Percentiles rank a stretch among this genome's conserved stretches.
Evolutionary conservation across 2,329 filamentous ascomycete genomes (phyloP).

Genomic region (Diplodia sapinea): DNA sequence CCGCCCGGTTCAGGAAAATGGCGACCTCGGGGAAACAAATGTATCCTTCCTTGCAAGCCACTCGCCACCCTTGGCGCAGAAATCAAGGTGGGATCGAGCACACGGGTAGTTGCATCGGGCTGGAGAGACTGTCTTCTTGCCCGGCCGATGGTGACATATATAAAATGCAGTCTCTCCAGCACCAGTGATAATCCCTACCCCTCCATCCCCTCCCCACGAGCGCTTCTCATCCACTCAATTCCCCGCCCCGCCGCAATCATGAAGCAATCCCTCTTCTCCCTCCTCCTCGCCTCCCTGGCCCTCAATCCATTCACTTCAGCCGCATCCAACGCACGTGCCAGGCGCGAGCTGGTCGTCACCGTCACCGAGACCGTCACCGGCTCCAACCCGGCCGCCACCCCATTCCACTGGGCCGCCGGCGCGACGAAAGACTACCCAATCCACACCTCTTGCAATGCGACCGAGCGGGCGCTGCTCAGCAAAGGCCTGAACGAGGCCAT

Average conservation of each 20-base stretch:
- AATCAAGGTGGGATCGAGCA: slow-evolving; percentile 12
- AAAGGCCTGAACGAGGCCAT: slow-evolving; percentile 65
- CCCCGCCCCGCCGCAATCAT: neutral
- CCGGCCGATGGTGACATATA: neutral
- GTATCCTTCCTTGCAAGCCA: neutral
- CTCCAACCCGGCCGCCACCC: slow-evolving; percentile 34
- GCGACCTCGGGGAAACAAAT: neutral
- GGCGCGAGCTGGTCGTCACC: slow-evolving; percentile 29
- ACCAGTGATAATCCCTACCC: neutral
- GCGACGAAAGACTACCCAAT: slow-evolving; percentile 56
- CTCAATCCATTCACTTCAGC: neutral
- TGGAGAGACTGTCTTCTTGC: neutral
- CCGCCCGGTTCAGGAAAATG: neutral
- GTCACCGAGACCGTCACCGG: slow-evolving; percentile 39
- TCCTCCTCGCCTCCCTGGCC: slow-evolving; percentile 9
- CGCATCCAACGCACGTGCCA: neutral
- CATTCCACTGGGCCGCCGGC: slow-evolving; percentile 45
- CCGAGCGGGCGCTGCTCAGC: slow-evolving; percentile 62
- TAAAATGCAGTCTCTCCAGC: neutral
- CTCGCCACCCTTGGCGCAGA: slow-evolving; percentile 7
- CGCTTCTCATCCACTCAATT: slow-evolving; percentile 3
- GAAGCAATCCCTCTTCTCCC: slow-evolving; percentile 12
- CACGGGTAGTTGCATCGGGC: too few species aligned
- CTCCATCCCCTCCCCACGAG: neutral
- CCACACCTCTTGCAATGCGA: slow-evolving; percentile 70